These are phyloP conservation scores for Fusarium sp. DNA, from an alignment of 2,329 filamentous ascomycete genomes.

Conservation along the genomic window DNA sequence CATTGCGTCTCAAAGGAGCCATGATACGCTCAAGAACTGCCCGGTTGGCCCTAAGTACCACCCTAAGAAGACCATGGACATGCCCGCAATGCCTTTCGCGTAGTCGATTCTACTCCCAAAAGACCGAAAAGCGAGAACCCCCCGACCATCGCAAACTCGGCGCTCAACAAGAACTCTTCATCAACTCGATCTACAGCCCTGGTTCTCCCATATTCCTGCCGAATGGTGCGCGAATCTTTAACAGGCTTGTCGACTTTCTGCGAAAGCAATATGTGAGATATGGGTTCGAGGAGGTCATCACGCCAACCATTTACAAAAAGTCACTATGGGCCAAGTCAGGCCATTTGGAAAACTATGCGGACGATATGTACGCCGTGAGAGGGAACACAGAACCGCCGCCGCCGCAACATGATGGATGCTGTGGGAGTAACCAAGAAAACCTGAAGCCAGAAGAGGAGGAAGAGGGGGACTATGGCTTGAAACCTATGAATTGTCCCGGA, in stretches of 20 bases:
- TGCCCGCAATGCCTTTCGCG: constrained; percentile 49
- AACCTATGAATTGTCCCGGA: constrained; percentile 94
- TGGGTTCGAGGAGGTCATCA: constrained; percentile 89
- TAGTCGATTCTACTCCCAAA: constrained; percentile 49
- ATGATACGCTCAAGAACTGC: constrained; percentile 50
- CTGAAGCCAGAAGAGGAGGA: constrained; percentile 62
- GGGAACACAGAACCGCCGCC: constrained; percentile 55
- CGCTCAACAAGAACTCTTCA: constrained; percentile 79
- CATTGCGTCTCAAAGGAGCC: constrained; percentile 30
- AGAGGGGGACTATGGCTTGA: constrained; percentile 81
- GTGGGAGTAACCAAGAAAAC: constrained; percentile 48
- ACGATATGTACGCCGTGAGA: constrained; percentile 90
- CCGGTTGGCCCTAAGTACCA: constrained; percentile 29
- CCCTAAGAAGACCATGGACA: constrained; percentile 47
- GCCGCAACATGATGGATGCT: constrained; percentile 41
- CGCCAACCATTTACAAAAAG: constrained; percentile 91
- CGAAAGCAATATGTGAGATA: constrained; percentile 86
- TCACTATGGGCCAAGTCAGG: constrained; percentile 87
- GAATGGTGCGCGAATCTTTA: constrained; percentile 84
- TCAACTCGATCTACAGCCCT: constrained; percentile 81
- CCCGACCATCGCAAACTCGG: constrained; percentile 71
- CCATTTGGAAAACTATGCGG: constrained; percentile 88
- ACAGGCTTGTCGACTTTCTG: constrained; percentile 83
- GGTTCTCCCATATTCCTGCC: constrained; percentile 88
- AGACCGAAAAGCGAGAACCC: constrained; percentile 48